Evolutionary conservation across 768 basidiomycete genomes (phyloP).

Genomic region (Trametes maxima): DNA sequence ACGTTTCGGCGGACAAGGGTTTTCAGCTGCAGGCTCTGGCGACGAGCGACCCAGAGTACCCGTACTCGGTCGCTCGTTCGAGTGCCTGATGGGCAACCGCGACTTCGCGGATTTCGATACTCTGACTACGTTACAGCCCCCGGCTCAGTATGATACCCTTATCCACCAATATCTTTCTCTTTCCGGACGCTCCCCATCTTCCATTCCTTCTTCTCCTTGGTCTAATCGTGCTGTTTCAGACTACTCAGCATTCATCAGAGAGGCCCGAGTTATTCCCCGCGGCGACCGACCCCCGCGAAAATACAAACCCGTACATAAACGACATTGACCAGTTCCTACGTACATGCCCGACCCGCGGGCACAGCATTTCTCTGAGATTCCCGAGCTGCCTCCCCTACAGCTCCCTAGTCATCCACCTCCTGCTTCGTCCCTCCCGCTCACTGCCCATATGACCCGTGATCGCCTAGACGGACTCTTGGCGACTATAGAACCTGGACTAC

Average conservation of each 20-base stretch:
- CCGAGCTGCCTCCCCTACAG: background rate
- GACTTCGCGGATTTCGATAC: no score
- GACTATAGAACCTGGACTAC: background rate
- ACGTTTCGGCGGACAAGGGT: no score
- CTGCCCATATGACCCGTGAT: background rate
- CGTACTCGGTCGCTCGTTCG: no score
- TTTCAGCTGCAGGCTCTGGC: no score
- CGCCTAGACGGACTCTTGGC: background rate
- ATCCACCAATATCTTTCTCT: background rate
- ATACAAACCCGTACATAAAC: background rate
- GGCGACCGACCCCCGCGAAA: background rate
- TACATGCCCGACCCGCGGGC: background rate
- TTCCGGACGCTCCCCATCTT: background rate
- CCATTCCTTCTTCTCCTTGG: background rate
- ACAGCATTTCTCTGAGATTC: background rate
- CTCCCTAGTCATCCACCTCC: background rate
- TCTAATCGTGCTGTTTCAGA: background rate
- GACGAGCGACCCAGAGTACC: no score
- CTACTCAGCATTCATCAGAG: background rate
- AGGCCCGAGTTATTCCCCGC: background rate
- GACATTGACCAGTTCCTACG: background rate
- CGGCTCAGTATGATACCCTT: background rate
- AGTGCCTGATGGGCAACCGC: no score
- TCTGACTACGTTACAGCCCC: no score
- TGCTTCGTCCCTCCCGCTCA: background rate